Evolutionary conservation across 2,329 filamentous ascomycete species (phyloP).

Genomic region (Pestalotiopsis sp.): DNA sequence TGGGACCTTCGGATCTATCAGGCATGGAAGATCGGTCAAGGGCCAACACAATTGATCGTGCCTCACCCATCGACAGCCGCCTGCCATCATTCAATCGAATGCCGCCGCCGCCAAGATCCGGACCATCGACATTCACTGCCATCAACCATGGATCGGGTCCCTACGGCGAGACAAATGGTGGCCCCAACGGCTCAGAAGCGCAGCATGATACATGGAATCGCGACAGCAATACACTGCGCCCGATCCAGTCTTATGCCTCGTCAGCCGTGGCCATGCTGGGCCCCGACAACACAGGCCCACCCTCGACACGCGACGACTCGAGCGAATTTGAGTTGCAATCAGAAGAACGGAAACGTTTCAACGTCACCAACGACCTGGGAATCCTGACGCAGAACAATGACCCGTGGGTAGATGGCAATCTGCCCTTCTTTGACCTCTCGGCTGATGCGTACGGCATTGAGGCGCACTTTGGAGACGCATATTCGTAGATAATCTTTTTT

Average conservation of each 20-base stretch:
- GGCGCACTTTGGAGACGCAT: slow-evolving; percentile 4
- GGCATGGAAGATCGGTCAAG: slow-evolving; percentile 30
- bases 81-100: slow-evolving; percentile 22
- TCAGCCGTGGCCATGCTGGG: slow-evolving; percentile 6
- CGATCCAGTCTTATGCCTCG: slow-evolving; percentile 6
- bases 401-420: slow-evolving; percentile 11
- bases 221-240: neutral
- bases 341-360: slow-evolving; percentile 14
- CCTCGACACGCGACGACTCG: slow-evolving; percentile 1
- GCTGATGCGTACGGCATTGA: neutral
- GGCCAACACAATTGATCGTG: slow-evolving; percentile 33
- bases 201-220: slow-evolving; percentile 11
- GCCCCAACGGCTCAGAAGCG: neutral
- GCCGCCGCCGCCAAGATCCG: slow-evolving; percentile 31
- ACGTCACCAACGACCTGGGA: slow-evolving; percentile 14
- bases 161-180: slow-evolving; percentile 1
- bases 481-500: slow-evolving; percentile 3
- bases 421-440: slow-evolving; percentile 7
- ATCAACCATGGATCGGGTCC: slow-evolving; percentile 34
- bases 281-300: slow-evolving; percentile 1
- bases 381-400: slow-evolving; percentile 18
- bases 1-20: slow-evolving; percentile 36
- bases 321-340: neutral
- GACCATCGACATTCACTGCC: slow-evolving; percentile 40
- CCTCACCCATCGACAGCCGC: slow-evolving; percentile 28